A percentile compares a stretch with the other conserved stretches of the same genome.
Evolutionary conservation across 768 basidiomycete genomes (phyloP).

Genomic region (Agrocybe pediades): DNA sequence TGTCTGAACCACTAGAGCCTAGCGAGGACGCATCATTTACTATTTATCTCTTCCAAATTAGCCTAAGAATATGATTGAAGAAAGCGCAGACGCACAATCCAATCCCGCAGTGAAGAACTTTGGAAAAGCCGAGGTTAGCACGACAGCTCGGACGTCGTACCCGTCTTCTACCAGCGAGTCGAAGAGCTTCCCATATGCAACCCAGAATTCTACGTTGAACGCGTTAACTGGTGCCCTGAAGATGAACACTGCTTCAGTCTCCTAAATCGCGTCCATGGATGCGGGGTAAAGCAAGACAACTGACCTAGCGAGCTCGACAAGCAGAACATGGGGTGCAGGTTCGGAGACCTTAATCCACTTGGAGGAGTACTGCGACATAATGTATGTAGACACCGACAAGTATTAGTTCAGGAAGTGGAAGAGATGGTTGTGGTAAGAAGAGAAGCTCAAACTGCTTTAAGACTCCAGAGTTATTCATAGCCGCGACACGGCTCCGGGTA

Average conservation of each 20-base stretch:
- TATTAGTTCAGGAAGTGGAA: too few relatives aligned
- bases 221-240: conserved; percentile 68
- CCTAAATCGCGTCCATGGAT: not conserved
- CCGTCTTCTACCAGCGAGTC: conserved; percentile 50
- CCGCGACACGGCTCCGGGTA: too few relatives aligned
- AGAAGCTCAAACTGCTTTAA: too few relatives aligned
- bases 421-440: too few relatives aligned
- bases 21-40: conserved; percentile 32
- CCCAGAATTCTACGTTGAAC: conserved; percentile 69
- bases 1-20: conserved; percentile 20
- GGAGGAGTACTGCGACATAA: conserved; percentile 36
- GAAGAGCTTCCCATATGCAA: conserved; percentile 64
- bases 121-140: conserved; percentile 69
- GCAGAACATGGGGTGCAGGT: conserved; percentile 44
- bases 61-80: not conserved
- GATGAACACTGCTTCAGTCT: not conserved
- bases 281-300: conserved; percentile 4
- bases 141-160: conserved; percentile 65
- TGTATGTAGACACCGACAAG: not conserved
- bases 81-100: conserved; percentile 54
- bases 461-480: too few relatives aligned
- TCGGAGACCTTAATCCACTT: conserved; percentile 52
- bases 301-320: conserved; percentile 47
- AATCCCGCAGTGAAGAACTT: conserved; percentile 85
- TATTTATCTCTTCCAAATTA: conserved; percentile 14